Conservation (phyloP, 2,329 filamentous ascomycete genomes). For the Lachnellula cervina region DNA sequence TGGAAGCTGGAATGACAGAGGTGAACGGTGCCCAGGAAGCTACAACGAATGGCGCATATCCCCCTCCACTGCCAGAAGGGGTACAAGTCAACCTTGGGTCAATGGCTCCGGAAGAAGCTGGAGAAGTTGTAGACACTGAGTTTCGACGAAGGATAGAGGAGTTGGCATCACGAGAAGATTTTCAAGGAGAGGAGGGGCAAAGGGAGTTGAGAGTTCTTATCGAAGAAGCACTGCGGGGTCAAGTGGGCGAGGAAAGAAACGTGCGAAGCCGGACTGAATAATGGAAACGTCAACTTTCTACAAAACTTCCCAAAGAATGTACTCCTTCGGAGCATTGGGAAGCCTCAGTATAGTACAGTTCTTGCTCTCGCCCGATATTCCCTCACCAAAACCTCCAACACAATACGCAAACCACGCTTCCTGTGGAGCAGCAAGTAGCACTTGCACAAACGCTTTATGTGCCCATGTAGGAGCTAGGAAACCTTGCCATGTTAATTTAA, state of each 20-base stretch:
- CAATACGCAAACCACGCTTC: conserved; percentile 52
- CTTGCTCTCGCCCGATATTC: conserved; percentile 39
- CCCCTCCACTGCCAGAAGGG: conserved; percentile 67
- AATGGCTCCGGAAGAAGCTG: conserved; percentile 59
- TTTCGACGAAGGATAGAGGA: conserved; percentile 85
- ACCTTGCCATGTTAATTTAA: conserved; percentile 54
- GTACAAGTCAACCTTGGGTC: conserved; percentile 74
- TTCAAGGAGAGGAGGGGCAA: conserved; percentile 76
- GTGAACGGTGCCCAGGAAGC: conserved; percentile 26
- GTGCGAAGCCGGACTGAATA: conserved; percentile 59
- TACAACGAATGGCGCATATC: conserved; percentile 24
- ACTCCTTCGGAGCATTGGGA: conserved; percentile 45
- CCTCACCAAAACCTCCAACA: conserved; percentile 46
- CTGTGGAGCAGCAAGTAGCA: conserved; percentile 42
- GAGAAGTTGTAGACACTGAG: conserved; percentile 70
- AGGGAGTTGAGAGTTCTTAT: conserved; percentile 72
- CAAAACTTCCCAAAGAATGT: conserved; percentile 54
- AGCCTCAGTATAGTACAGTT: conserved; percentile 53
- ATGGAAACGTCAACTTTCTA: conserved; percentile 22
- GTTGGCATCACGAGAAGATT: conserved; percentile 76
- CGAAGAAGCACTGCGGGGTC: conserved; percentile 69
- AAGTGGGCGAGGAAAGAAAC: conserved; percentile 60
- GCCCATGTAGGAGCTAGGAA: conserved; percentile 52
- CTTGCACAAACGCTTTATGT: conserved; percentile 41
- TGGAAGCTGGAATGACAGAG: conserved; percentile 30